Evolutionary conservation across 2,329 filamentous ascomycete species (phyloP).

Genomic region (Colletotrichum trifolii): DNA sequence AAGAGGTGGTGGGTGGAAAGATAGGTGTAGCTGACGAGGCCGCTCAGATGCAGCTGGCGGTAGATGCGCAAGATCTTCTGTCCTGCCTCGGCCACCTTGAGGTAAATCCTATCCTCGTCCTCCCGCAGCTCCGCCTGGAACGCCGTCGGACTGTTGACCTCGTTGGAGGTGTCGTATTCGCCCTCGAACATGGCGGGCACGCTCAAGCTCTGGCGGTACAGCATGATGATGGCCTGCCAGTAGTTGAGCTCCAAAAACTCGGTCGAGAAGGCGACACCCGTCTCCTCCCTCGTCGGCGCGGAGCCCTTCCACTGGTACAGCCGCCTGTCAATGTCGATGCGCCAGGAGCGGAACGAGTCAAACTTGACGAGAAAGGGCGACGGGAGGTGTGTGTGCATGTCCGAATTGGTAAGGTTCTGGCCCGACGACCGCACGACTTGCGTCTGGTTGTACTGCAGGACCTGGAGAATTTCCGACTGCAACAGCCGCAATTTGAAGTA

Average conservation of each 20-base stretch:
- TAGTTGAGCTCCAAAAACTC: conserved; percentile 96
- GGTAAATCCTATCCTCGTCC: conserved; percentile 90
- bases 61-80: conserved; percentile 94
- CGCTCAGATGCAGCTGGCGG: conserved; percentile 85
- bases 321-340: conserved; percentile 85
- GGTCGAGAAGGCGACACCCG: conserved; percentile 87
- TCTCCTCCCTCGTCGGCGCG: conserved; percentile 80
- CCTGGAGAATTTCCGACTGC: conserved; percentile 95
- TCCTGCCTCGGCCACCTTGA: conserved; percentile 94
- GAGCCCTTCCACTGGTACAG: conserved; percentile 88
- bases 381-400: conserved; percentile 81
- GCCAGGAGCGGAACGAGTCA: conserved; percentile 88
- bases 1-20: conserved; percentile 96
- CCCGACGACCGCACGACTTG: conserved; percentile 77
- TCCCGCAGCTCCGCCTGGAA: conserved; percentile 75
- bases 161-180: conserved; percentile 75
- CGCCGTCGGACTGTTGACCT: conserved; percentile 71
- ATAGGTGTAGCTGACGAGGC: conserved; percentile 95
- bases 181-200: conserved; percentile 87
- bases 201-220: conserved; percentile 90
- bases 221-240: conserved; percentile 96
- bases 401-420: conserved; percentile 73
- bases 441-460: conserved; percentile 91
- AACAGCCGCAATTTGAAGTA: conserved; percentile 90
- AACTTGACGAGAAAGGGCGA: conserved; percentile 89